Evolutionary conservation across 2,329 filamentous ascomycete species (phyloP), one percentile per base, ranked within the genome.

Genomic region (Hypoxylon sp.): DNA sequence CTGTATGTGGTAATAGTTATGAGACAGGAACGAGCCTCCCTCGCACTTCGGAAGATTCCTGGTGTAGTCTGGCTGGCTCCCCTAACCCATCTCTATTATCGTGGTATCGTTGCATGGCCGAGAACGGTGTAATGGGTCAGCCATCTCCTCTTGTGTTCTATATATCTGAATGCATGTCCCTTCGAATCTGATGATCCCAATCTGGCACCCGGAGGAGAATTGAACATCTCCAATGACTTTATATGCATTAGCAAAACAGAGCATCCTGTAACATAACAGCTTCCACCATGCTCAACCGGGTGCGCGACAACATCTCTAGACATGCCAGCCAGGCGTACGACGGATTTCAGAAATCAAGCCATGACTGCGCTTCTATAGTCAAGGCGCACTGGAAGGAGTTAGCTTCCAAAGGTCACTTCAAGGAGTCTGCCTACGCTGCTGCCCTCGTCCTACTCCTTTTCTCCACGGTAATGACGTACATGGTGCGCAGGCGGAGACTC

Each of bases 91-190:
- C 49, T n/a, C 46, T 48, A 46, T 58, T 40, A 13, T 42, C 46
- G 48, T 66, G 30, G 42, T 55, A 56, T 46, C 20, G 20, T 33
- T 66, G 48, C 8, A 49, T 40, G 51, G 65, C 72, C 72, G 74
- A 75, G 64, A 77, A 73, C 73, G 72, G 74, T 69, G 54, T 35
- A 31, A 37, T 37, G 11, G 49, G 58, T 51, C 44, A 37, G 35
- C 3, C 7, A 14, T 6, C 33, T 30, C 35, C 30, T 37, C 31
- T 8, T 35, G 25, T 46, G 33, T 54, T 17, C 33, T 44, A 42
- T 63, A 70, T 70, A 69, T 63, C 59, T 66, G 33, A 35, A 48
- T 44, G 35, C 17, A 5, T 20, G 25, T 46, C 54, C 54, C 31
- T 59, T 63, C 40, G 14, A 56, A 55, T 44, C 8, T 11, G 48